Evolutionary conservation across 257 asterid genomes (phyloP).

Genomic region (Rauvolfia tetraphylla): DNA sequence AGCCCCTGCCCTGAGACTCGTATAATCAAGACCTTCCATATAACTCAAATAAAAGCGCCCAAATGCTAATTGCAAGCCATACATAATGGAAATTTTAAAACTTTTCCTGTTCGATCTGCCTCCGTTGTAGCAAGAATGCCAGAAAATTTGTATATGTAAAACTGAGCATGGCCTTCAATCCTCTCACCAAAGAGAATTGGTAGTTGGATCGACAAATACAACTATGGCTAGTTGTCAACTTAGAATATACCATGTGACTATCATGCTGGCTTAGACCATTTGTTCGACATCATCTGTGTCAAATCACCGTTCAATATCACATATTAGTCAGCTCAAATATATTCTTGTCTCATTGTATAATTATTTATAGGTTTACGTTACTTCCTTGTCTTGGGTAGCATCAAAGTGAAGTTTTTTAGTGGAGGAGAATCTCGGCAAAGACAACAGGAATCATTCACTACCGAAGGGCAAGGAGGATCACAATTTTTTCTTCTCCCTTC

Average conservation of each 20-base stretch:
- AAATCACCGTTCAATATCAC: background rate
- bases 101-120: background rate
- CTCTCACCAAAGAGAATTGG: background rate
- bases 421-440: background rate
- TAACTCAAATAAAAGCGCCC: no score
- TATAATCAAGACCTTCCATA: no score
- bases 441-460: background rate
- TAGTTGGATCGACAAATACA: slow-evolving; percentile 5
- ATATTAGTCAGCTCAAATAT: background rate
- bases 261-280: slow-evolving; percentile 15
- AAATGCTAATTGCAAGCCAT: background rate
- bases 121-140: no score
- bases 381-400: background rate
- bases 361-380: background rate
- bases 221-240: slow-evolving; percentile 23
- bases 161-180: background rate
- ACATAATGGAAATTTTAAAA: background rate
- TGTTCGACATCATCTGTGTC: background rate
- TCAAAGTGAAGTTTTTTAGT: background rate
- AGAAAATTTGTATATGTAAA: no score
- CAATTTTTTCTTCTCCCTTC: background rate
- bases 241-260: slow-evolving; percentile 22
- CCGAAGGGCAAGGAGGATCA: background rate
- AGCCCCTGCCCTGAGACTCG: no score
- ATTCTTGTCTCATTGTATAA: background rate